Base-by-base conservation (phyloP, 805 yeast genomes). In the Wickerhamomyces canadensis region DNA sequence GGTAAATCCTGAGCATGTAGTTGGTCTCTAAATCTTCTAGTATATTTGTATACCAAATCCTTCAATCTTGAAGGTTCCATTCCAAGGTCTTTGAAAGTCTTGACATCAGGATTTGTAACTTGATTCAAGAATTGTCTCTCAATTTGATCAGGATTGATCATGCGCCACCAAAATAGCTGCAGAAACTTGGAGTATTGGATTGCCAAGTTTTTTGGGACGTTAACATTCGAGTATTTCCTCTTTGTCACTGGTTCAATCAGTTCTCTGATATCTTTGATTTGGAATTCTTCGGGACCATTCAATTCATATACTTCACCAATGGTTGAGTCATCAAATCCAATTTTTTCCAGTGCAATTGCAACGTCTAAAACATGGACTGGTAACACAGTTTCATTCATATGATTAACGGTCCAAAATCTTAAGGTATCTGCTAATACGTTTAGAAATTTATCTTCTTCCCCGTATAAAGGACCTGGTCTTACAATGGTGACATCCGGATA, bases 361-460 rank as follows among this genome's bases (percentile, higher is more conserved):
- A 85, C 88, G 55, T 86, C 95, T 34, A 67, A 48, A 27, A 78
- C 86, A 55, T 82, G 86, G n/a, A 78, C 78, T 29, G 95, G 95
- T 50, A 72, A 70, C 31, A 80, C 60, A 44, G 61, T 66, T 61
- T 82, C 82, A 45, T 74, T 72, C 58, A 76, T 73, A 55, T 72
- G 70, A 59, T 83, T 74, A 35, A 84, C 78, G 38, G 84, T 76
- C 65, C 80, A 76, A 61, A 81, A 73, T 51, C 74, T 68, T 49
- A 72, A 68, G 51, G 72, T 58, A 61, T 76, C 41, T 12, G 75
- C 84, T 60, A 74, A 47, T 55, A 70, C 70, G 62, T 77, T 79
- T 51, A 85, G 66, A 55, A 86, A 75, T 43, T 72, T 66, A 58
- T 83, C 88, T 57, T 80, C 83, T 53, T 80, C 68, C 23, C 93